Evolutionary conservation across 495 filamentous ascomycete genomes (phyloP).

Genomic region (Articulospora tetracladia): DNA sequence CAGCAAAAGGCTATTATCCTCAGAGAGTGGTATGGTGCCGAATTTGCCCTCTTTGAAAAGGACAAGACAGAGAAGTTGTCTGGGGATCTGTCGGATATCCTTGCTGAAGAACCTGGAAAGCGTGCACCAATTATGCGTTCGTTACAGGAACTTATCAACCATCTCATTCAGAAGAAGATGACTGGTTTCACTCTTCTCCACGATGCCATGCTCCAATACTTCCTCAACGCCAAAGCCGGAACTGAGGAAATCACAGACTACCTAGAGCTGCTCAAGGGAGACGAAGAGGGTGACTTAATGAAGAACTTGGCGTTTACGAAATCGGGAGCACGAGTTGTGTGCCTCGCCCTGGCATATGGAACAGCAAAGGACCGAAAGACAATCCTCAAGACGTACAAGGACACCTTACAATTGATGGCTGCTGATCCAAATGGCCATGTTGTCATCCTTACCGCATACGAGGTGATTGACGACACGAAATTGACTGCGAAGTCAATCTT

Average conservation of each 20-base stretch:
- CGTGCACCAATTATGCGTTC: slow-evolving; percentile 78
- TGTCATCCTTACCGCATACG: slow-evolving; percentile 77
- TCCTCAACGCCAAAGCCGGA: slow-evolving; percentile 69
- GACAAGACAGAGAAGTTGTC: slow-evolving; percentile 37
- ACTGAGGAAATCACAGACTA: slow-evolving; percentile 81
- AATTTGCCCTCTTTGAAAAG: slow-evolving; percentile 78
- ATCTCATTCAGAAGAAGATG: slow-evolving; percentile 89
- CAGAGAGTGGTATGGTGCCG: slow-evolving; percentile 94
- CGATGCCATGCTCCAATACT: slow-evolving; percentile 97
- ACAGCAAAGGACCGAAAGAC: slow-evolving; percentile 90
- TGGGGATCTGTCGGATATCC: slow-evolving; percentile 60
- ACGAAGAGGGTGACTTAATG: slow-evolving; percentile 81
- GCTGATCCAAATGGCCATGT: slow-evolving; percentile 74
- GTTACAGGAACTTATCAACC: slow-evolving; percentile 79
- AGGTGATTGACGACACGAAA: slow-evolving; percentile 91
- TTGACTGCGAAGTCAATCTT: slow-evolving; percentile 82
- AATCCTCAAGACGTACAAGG: slow-evolving; percentile 81
- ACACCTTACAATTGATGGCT: slow-evolving; percentile 76
- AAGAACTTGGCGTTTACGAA: slow-evolving; percentile 96
- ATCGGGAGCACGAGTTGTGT: slow-evolving; percentile 78
- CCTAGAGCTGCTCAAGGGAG: slow-evolving; percentile 83
- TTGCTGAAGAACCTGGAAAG: slow-evolving; percentile 77
- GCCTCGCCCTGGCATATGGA: slow-evolving; percentile 73
- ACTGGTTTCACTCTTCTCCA: slow-evolving; percentile 95
- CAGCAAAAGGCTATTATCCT: slow-evolving; percentile 80